These are phyloP conservation scores for Paxillus ammoniavirescens DNA, from an alignment of 768 basidiomycete species.

Conservation along the genomic window DNA sequence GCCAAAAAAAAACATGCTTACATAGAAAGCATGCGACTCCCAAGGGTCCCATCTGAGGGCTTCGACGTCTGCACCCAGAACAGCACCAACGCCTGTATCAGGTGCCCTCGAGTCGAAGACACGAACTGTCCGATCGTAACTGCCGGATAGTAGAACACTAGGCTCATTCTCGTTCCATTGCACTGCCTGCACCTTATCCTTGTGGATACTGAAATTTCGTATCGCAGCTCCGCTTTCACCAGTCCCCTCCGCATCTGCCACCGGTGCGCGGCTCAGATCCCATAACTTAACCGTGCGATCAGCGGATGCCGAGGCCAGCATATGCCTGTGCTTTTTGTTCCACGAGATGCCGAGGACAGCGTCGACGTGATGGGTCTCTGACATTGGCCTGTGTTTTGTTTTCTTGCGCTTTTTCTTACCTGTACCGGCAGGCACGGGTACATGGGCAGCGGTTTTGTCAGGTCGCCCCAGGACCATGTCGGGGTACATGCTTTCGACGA, in stretches of 20 bases:
- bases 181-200: constrained; percentile 94
- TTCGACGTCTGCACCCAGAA: constrained; percentile 91
- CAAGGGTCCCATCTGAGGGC: constrained; percentile 95
- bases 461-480: constrained; percentile 88
- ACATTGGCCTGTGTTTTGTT: constrained; percentile 58
- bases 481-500: constrained; percentile 93
- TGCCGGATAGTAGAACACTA: constrained; percentile 87
- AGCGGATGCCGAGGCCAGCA: constrained; percentile 89
- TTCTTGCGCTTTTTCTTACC: constrained; percentile 98
- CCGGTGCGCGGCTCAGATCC: constrained; percentile 80
- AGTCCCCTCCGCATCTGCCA: constrained; percentile 43
- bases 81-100: constrained; percentile 76
- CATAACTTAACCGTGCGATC: constrained; percentile 97
- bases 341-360: constrained; percentile 92
- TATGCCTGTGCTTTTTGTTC: constrained; percentile 87
- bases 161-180: constrained; percentile 93
- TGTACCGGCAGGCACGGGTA: constrained; percentile 79
- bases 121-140: constrained; percentile 93
- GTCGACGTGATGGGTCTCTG: constrained; percentile 82
- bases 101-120: constrained; percentile 91
- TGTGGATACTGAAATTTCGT: constrained; percentile 81
- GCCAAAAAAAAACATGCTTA: constrained; percentile 36
- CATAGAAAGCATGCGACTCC: constrained; percentile 85
- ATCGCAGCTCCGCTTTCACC: constrained; percentile 56
- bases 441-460: constrained; percentile 75